Evolutionary conservation across 176 grass and related monocot species (phyloP).

Genomic region (Carex pumila): DNA sequence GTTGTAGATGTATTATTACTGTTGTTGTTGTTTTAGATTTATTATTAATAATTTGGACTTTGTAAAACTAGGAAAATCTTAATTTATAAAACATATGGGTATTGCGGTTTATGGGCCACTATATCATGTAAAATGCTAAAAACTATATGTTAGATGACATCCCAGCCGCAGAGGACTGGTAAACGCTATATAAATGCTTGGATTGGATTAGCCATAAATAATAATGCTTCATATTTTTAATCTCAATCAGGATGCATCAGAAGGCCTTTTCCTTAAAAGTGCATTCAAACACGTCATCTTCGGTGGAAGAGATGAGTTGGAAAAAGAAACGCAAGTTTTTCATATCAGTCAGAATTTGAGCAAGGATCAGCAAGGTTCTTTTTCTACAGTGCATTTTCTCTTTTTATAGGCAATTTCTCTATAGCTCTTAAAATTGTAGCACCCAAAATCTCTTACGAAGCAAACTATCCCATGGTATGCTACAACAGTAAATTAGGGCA

Average conservation of each 20-base stretch:
- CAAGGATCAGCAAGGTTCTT: constrained; percentile 27
- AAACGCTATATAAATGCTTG: not conserved
- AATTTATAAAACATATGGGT: not conserved
- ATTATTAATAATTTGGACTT: not conserved
- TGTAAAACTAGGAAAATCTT: not conserved
- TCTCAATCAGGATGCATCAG: constrained; percentile 70
- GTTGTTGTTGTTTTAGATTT: not conserved
- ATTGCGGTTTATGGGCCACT: not conserved
- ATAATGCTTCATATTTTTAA: not conserved
- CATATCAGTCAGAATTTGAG: constrained; percentile 50
- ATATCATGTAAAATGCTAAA: not conserved
- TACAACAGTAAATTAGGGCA: not conserved
- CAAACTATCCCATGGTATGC: not conserved
- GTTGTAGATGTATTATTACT: too few relatives aligned
- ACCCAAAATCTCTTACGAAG: not conserved
- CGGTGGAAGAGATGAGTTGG: constrained; percentile 32
- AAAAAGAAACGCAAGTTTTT: constrained; percentile 26
- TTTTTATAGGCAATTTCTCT: not conserved
- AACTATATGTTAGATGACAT: not conserved
- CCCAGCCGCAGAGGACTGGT: not conserved
- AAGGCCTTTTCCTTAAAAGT: constrained; percentile 77
- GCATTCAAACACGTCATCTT: constrained; percentile 89
- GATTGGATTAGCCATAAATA: not conserved
- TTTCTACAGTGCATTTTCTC: not conserved
- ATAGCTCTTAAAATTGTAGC: not conserved